Percentiles rank a stretch among this genome's conserved stretches.
Conservation (phyloP, 257 asterid genomes). For the Solanum medicagineum region DNA sequence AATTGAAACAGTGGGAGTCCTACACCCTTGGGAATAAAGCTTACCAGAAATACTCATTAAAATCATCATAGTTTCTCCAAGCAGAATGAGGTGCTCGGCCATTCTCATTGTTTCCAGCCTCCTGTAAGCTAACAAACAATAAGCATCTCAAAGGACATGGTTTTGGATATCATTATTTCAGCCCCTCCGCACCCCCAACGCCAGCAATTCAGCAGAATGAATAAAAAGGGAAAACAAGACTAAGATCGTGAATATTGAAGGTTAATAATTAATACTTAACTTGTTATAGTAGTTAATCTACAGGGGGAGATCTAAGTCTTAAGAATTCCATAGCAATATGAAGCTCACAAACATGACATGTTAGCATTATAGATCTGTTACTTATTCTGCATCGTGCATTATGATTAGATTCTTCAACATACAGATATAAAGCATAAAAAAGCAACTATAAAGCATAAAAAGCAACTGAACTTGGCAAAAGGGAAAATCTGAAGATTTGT, state of each 20-base stretch:
- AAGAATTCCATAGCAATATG: neutral
- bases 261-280: neutral
- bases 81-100: slow-evolving; percentile 98
- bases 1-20: neutral
- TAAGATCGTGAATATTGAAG: neutral
- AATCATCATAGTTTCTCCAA: slow-evolving; percentile 98
- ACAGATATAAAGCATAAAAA: neutral
- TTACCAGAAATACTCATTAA: slow-evolving; percentile 94
- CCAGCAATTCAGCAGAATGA: neutral
- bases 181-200: neutral
- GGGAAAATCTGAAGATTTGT: neutral
- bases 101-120: slow-evolving; percentile 81
- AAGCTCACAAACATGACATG: neutral
- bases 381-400: neutral
- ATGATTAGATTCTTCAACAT: neutral
- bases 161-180: neutral
- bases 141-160: neutral
- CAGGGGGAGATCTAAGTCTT: neutral
- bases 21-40: slow-evolving; percentile 2
- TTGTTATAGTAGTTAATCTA: neutral
- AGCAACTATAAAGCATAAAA: neutral
- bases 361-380: neutral
- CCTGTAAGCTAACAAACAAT: slow-evolving; percentile 35
- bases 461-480: neutral
- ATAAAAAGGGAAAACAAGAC: neutral